Conservation (phyloP, 306 rosid species). For the Corylus heterophylla region DNA sequence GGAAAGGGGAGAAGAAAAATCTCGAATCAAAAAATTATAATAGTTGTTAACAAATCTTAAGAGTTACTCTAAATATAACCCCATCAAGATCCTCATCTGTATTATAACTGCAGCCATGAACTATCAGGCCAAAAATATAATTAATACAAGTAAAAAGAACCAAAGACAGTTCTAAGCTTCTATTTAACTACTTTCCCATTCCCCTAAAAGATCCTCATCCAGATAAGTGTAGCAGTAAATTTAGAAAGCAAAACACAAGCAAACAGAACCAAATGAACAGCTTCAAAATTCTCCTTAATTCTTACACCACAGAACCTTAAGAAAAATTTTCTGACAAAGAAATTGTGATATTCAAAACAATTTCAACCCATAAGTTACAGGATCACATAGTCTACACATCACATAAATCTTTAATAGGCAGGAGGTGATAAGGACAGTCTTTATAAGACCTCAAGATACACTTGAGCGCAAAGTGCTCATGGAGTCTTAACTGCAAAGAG, state of each 20-base stretch:
- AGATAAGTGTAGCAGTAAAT: background rate
- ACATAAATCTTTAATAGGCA: background rate
- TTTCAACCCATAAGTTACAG: too few relatives aligned
- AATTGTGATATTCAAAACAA: too few relatives aligned
- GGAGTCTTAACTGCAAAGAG: background rate
- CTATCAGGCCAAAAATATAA: background rate
- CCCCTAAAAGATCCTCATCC: background rate
- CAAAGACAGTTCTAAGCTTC: background rate
- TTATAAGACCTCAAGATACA: background rate
- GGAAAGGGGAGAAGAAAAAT: background rate
- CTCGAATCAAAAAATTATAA: background rate
- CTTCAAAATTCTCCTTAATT: background rate
- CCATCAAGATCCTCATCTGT: background rate
- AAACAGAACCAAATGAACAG: background rate
- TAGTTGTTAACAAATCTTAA: background rate
- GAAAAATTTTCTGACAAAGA: too few relatives aligned
- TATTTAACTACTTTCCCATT: background rate
- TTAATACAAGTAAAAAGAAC: background rate
- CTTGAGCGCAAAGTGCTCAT: background rate
- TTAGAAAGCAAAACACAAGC: background rate
- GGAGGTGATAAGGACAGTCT: background rate
- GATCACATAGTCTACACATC: background rate
- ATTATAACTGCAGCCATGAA: background rate
- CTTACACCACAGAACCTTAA: background rate
- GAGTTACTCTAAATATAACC: background rate